Evolutionary conservation across 495 filamentous ascomycete species (phyloP).

Genomic region (Aspergillus haitiensis): DNA sequence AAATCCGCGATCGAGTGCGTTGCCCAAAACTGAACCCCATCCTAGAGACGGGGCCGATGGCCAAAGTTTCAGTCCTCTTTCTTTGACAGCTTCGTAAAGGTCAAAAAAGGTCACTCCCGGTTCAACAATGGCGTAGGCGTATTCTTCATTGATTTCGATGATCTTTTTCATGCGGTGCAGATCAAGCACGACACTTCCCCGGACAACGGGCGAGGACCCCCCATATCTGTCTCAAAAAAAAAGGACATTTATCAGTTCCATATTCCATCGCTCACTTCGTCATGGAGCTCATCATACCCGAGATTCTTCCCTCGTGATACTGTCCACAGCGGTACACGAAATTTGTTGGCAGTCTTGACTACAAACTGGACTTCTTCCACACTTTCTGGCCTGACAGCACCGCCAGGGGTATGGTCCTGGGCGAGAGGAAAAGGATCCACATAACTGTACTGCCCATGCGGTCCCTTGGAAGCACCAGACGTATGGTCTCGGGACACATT

Average conservation of each 20-base stretch:
- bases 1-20: slow-evolving; percentile 47
- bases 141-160: slow-evolving; percentile 3
- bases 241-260: too few species aligned
- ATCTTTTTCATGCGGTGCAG: slow-evolving; percentile 2
- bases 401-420: background rate
- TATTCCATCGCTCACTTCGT: background rate
- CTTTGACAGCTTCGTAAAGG: slow-evolving; percentile 52
- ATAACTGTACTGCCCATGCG: background rate
- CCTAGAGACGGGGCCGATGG: slow-evolving; percentile 56
- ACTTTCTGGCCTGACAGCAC: background rate
- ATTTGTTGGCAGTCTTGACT: background rate
- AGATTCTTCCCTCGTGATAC: background rate
- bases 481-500: background rate
- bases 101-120: slow-evolving; percentile 58
- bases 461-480: background rate
- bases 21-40: slow-evolving; percentile 58
- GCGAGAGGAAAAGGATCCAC: background rate
- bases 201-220: background rate
- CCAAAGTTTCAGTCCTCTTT: slow-evolving; percentile 52
- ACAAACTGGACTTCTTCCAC: background rate
- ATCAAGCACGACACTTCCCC: background rate
- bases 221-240: background rate
- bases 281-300: background rate
- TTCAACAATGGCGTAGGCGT: slow-evolving; percentile 28
- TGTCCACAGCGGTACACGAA: background rate